Evolutionary conservation across 495 filamentous ascomycete genomes (phyloP).

Genomic region (Echria macrotheca): DNA sequence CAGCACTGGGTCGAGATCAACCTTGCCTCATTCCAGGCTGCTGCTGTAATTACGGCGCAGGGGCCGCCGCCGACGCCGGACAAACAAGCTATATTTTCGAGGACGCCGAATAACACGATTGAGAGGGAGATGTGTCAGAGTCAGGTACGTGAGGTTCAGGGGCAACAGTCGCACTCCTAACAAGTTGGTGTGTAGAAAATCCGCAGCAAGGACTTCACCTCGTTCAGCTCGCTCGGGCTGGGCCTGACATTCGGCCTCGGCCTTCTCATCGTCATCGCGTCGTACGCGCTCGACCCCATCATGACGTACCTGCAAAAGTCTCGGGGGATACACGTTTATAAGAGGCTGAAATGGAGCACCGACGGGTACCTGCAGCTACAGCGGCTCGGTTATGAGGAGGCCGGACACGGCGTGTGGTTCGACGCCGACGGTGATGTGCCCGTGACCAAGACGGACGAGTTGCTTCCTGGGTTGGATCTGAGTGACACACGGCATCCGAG

Average conservation of each 20-base stretch:
- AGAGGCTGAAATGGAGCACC: constrained; percentile 15
- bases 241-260: constrained; percentile 10
- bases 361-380: constrained; percentile 17
- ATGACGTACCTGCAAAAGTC: constrained; percentile 1
- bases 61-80: not conserved
- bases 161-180: not conserved
- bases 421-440: not conserved
- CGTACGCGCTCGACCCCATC: constrained; percentile 12
- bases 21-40: not conserved
- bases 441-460: not conserved
- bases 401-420: constrained; percentile 6
- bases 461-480: not conserved
- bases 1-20: constrained; percentile 3
- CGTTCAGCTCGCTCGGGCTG: constrained; percentile 18
- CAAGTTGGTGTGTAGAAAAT: constrained; percentile 10
- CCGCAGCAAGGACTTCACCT: constrained; percentile 8
- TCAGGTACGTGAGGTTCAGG: not conserved
- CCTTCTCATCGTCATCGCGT: constrained; percentile 11
- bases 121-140: not conserved
- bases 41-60: not conserved
- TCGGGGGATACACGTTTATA: not conserved
- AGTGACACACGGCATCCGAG: not conserved
- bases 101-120: not conserved
- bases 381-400: constrained; percentile 14
- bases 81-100: not conserved